Evolutionary conservation across 2,329 filamentous ascomycete genomes (phyloP).

Genomic region (Graphilbum ipis-grandicollis): DNA sequence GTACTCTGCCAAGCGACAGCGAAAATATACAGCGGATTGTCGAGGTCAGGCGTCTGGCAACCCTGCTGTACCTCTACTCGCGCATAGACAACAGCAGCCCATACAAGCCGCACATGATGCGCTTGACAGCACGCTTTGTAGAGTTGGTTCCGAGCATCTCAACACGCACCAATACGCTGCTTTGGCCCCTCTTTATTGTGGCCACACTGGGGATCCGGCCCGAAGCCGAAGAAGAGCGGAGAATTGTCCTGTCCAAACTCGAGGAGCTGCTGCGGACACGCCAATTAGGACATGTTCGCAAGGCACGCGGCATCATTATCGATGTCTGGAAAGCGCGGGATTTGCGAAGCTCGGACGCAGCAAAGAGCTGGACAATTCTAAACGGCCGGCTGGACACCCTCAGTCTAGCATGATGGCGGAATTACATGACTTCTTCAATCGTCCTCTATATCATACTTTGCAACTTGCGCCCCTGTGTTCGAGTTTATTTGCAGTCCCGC

Average conservation of each 20-base stretch:
- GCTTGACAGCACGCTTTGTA: constrained; percentile 9
- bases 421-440: no score
- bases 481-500: no score
- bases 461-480: no score
- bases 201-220: constrained; percentile 13
- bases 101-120: constrained; percentile 11
- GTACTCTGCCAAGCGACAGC: neutral
- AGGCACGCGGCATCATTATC: constrained; percentile 14
- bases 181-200: constrained; percentile 13
- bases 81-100: constrained; percentile 12
- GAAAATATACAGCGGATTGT: constrained; percentile 3
- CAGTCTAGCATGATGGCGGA: constrained; percentile 9
- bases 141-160: constrained; percentile 11
- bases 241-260: constrained; percentile 10
- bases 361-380: constrained; percentile 5
- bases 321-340: constrained; percentile 15
- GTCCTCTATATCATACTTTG: no score
- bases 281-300: constrained; percentile 15
- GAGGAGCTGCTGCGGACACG: constrained; percentile 13
- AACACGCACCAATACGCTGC: constrained; percentile 12
- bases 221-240: constrained; percentile 13
- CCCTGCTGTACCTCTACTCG: constrained; percentile 14
- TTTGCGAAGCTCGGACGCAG: constrained; percentile 3
- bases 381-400: constrained; percentile 8
- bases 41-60: constrained; percentile 13